Percentiles rank a stretch among this genome's conserved stretches.
Conservation (phyloP, 202 grass and related monocot genomes). For the Alloteropsis angusta region DNA sequence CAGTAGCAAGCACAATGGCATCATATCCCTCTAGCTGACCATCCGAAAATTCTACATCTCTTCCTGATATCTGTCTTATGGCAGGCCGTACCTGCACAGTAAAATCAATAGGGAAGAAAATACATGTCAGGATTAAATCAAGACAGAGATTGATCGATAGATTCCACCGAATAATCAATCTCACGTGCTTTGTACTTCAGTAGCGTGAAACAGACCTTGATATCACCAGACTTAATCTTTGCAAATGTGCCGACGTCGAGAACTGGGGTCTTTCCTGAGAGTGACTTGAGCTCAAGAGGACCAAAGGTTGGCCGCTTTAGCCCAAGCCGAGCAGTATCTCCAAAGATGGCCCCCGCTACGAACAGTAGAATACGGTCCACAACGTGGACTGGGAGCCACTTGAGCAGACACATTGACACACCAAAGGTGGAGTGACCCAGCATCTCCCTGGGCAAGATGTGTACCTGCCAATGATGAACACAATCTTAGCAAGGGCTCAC, state of each 20-base stretch:
- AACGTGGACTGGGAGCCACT: slow-evolving; percentile 65
- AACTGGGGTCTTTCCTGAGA: slow-evolving; percentile 90
- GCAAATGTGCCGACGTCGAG: slow-evolving; percentile 88
- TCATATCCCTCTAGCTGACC: slow-evolving; percentile 49
- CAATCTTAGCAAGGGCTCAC: slow-evolving; percentile 34
- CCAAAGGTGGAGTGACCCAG: slow-evolving; percentile 83
- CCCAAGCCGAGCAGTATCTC: slow-evolving; percentile 63
- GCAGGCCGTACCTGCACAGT: slow-evolving; percentile 49
- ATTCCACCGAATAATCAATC: slow-evolving; percentile 1
- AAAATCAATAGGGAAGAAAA: slow-evolving; percentile 16
- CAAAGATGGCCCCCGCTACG: slow-evolving; percentile 54
- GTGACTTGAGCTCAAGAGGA: slow-evolving; percentile 81
- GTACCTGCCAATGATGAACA: slow-evolving; percentile 65
- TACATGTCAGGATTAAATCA: slow-evolving; percentile 5
- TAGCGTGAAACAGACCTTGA: slow-evolving; percentile 53
- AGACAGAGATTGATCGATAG: not conserved
- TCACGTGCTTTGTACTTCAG: slow-evolving; percentile 13
- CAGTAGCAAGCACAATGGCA: slow-evolving; percentile 69
- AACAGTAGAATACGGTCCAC: slow-evolving; percentile 65
- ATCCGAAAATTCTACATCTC: slow-evolving; percentile 54
- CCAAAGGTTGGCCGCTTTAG: slow-evolving; percentile 73
- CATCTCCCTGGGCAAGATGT: slow-evolving; percentile 93
- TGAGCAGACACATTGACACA: slow-evolving; percentile 84
- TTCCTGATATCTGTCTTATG: slow-evolving; percentile 40
- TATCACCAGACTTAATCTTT: slow-evolving; percentile 79